These are phyloP conservation scores for Ambrosiella cleistominuta DNA, from an alignment of 2,329 filamentous ascomycete species.

Conservation along the genomic window DNA sequence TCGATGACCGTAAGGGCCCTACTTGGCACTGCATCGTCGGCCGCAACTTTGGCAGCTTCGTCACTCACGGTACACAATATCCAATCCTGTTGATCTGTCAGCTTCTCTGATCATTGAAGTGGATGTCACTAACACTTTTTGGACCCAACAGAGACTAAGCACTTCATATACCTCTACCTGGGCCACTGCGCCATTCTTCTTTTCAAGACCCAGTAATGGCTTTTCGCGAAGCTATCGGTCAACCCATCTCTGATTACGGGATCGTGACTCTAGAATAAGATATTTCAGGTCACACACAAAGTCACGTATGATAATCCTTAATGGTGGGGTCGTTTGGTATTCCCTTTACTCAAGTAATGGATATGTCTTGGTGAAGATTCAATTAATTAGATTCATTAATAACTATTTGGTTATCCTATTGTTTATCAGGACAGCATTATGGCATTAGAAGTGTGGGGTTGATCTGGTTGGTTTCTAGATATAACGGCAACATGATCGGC, in stretches of 20 bases:
- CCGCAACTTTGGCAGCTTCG: constrained; percentile 96
- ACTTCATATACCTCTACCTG: constrained; percentile 99
- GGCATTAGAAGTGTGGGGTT: too few relatives aligned
- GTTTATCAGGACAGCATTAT: too few relatives aligned
- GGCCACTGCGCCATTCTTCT: constrained; percentile 95
- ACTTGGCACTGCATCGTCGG: constrained; percentile 99
- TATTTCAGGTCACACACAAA: neutral
- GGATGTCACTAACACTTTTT: neutral
- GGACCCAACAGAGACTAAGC: constrained; percentile 68
- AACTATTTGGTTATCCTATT: neutral
- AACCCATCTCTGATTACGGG: neutral
- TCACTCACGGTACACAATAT: constrained; percentile 62
- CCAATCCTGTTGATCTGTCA: neutral
- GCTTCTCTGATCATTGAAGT: constrained; percentile 16
- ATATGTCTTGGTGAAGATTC: neutral
- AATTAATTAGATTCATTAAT: neutral
- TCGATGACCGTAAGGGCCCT: constrained; percentile 88
- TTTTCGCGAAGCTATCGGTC: too few relatives aligned
- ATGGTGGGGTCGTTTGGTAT: neutral
- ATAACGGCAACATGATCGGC: too few relatives aligned
- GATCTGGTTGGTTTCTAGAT: too few relatives aligned
- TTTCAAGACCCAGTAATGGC: constrained; percentile 84
- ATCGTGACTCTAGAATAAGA: neutral
- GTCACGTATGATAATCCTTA: neutral
- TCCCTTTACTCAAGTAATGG: neutral